Conservation (phyloP, 2,329 filamentous ascomycete genomes). For the Aspergillus luchuensis region DNA sequence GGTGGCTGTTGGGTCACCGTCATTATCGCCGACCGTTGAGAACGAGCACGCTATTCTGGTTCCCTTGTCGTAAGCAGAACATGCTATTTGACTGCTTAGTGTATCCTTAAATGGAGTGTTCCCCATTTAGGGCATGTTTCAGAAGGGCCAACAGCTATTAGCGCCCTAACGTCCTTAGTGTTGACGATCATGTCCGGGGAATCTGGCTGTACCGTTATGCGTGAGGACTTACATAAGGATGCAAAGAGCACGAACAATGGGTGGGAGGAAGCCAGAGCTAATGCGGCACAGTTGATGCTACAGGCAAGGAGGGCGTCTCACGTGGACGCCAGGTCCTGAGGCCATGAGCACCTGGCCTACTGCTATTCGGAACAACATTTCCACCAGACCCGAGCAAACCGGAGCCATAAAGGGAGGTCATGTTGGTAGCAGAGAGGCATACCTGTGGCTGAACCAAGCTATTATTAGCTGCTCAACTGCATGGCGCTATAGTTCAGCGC, state of each 20-base stretch:
- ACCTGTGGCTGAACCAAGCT: too few relatives aligned
- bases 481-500: neutral
- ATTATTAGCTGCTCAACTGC: neutral
- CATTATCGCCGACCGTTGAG: neutral
- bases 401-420: neutral
- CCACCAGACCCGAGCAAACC: neutral
- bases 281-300: too few relatives aligned
- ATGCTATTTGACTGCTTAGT: neutral
- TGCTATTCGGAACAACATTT: neutral
- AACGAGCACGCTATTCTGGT: neutral
- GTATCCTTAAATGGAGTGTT: neutral
- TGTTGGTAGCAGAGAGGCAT: neutral
- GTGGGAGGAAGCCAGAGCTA: too few relatives aligned
- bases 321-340: neutral
- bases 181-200: too few relatives aligned
- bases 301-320: neutral
- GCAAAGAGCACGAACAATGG: too few relatives aligned
- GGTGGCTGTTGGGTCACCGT: neutral
- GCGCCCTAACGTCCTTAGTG: too few relatives aligned
- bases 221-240: too few relatives aligned
- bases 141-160: neutral
- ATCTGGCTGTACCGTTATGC: too few relatives aligned
- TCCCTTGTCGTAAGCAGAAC: neutral
- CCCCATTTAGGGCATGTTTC: neutral
- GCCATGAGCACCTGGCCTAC: neutral